Base-by-base conservation (phyloP, 345 rosid species). In the Melaleuca alternifolia region DNA sequence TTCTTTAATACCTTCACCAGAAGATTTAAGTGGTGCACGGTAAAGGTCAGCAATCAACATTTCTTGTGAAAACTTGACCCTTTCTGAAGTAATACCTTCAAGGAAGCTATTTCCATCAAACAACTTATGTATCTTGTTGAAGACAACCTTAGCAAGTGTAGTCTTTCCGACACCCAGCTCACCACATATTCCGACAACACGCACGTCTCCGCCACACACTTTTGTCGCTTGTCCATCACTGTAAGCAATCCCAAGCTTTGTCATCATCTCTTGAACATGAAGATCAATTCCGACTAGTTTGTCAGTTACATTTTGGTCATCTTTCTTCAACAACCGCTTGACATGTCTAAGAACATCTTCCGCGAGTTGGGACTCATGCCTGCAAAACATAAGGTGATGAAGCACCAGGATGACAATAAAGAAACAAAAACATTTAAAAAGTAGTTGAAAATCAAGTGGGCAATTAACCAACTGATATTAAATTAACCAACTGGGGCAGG, bases 101-200 rank as follows among this genome's bases (percentile, higher is more conserved):
- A 89, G 59, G 82, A 85, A 89, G 79, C 81, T 57, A 75, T 41
- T 82, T n/a, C 85, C 84, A 51, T 87, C 76, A 51, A 84, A 88
- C 26, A 76, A 52, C 50, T 44, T 5, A 52, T 24, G 76, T n/a
- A 84, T 23, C 13, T 56, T 11, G 24, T 79, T 77, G 26, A 33
- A 84, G 23, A 87, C 75, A 75, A 54, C 79, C 62, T 54, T 26
- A 1, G 89, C 90, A 50, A 89, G 83, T 6, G 91, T 87, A 3
- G 89, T 89, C 85, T 89, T 89, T 10, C 88, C 89, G 4, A 87
- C 56, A 2, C 89, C 91, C 20, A 51, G 62, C 82, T 85, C 51
- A 5, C 88, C 91, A 44, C 89, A 87, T 28, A 89, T 87, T 52
- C 91, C 88, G 16, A 87, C 26, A 6, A 83, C 41, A 1, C 61